Conservation (phyloP, 1,284 basidiomycete species). For the Microbotryum intermedium region DNA sequence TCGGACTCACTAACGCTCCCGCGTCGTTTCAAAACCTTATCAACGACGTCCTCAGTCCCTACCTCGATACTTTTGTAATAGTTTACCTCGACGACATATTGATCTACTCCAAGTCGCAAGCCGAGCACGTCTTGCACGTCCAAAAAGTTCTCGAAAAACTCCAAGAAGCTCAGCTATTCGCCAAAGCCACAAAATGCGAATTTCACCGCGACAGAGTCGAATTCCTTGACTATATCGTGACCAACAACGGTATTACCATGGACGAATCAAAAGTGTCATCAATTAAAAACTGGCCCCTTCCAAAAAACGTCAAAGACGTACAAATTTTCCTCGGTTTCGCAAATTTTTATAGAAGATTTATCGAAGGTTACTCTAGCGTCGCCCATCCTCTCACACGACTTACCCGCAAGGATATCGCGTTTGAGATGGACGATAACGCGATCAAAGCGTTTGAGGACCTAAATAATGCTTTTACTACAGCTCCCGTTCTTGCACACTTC, state of each 20-base stretch:
- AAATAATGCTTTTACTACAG: no score
- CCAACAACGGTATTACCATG: conserved; percentile 40
- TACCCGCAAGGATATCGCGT: background rate
- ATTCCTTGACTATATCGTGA: conserved; percentile 45
- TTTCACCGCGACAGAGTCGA: conserved; percentile 33
- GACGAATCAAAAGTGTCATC: conserved; percentile 42
- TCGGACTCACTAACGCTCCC: conserved; percentile 43
- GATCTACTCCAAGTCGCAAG: conserved; percentile 42
- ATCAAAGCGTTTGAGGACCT: conserved; percentile 10
- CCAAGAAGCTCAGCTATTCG: conserved; percentile 11
- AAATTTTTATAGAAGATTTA: conserved; percentile 32
- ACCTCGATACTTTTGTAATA: conserved; percentile 34
- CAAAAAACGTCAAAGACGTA: conserved; percentile 24
- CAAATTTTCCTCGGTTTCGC: conserved; percentile 30
- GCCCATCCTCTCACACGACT: conserved; percentile 3
- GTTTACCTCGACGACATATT: conserved; percentile 40
- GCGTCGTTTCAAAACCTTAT: conserved; percentile 39
- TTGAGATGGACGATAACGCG: background rate
- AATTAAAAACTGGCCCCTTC: conserved; percentile 31
- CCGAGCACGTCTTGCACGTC: conserved; percentile 38
- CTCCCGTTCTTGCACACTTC: conserved; percentile 39
- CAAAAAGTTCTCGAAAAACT: conserved; percentile 40
- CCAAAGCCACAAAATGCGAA: conserved; percentile 12
- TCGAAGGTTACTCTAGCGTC: conserved; percentile 11
- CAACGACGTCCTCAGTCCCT: conserved; percentile 34